Base-by-base conservation (phyloP, 345 rosid species). In the Syzygium aromaticum region DNA sequence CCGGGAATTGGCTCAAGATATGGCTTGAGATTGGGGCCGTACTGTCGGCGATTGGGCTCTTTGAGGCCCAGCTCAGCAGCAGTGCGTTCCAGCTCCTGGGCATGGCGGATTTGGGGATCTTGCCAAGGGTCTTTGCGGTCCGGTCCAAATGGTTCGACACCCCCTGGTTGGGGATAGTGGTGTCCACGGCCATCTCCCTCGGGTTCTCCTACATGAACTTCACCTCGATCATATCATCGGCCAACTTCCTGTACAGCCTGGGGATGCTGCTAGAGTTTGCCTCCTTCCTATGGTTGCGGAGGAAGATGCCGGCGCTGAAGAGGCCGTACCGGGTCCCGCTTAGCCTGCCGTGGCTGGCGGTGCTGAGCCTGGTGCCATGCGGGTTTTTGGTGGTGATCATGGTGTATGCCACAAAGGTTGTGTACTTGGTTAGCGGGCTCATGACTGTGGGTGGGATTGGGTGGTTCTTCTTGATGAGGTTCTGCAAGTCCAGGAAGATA, bases 231-330 rank as follows among this genome's bases (percentile, higher is more conserved):
- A 89, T 96, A 43, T 91, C 95, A 6, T 89, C 96, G 2, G 98
- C 95, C 0, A 96, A 95, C 88, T 94, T 96, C 91, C 86, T 94
- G 90, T 95, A 96, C 91, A 94, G 93, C 85, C 87, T 96, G 85
- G 98, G 98, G 23, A 96, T 96, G 98, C 87, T 94, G 56, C 51
- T 96, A 78, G 98, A 96, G 87, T 95, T 95, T 87, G 92, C 96
- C 2, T 92, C 96, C 15, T 96, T 95, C 83, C 83, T 96, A 49
- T 94, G 96, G 96, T 82, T 95, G 51, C 89, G 98, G 86, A 89
- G 85, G 86, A 96, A 95, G 87, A 78, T 91, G 59, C 96, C 95
- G 3, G 85, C 21, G 27, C 84, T 93, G 54, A 89, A 92, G 84
- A 91, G 98, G 88, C 98, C 98, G 14, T 96, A 87, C 88, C 90